Evolutionary conservation across 2,329 filamentous ascomycete species (phyloP).

Genomic region (Tolypocladium ovalisporum): DNA sequence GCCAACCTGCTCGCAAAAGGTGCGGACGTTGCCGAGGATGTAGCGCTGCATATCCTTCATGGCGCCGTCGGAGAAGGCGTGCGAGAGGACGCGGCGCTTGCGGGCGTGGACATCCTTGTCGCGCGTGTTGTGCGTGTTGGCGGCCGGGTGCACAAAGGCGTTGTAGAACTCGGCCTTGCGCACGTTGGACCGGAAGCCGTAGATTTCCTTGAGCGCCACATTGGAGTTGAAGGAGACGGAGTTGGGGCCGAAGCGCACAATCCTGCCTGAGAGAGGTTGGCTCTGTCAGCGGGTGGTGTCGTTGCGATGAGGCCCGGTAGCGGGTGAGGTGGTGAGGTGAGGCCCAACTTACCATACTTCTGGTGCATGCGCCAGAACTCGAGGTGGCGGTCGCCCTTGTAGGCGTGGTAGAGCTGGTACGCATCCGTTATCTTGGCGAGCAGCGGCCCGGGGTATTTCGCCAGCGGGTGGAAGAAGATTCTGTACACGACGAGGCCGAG

Average conservation of each 20-base stretch:
- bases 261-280: conserved; percentile 37
- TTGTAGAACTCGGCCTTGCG: conserved; percentile 64
- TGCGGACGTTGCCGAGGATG: conserved; percentile 54
- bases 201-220: conserved; percentile 55
- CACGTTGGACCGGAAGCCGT: conserved; percentile 52
- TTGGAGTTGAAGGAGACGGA: conserved; percentile 67
- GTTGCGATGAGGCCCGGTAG: too few species aligned
- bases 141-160: conserved; percentile 58
- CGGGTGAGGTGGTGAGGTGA: background rate
- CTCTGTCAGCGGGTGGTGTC: background rate
- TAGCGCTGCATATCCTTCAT: conserved; percentile 59
- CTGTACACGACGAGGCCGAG: conserved; percentile 39
- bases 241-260: conserved; percentile 72
- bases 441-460: conserved; percentile 54
- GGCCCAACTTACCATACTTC: conserved; percentile 46
- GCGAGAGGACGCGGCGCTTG: conserved; percentile 60
- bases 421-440: conserved; percentile 53
- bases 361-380: conserved; percentile 61
- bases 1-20: conserved; percentile 51
- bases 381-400: conserved; percentile 63
- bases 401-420: conserved; percentile 62
- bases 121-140: conserved; percentile 63
- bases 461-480: conserved; percentile 52
- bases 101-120: conserved; percentile 59
- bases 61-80: conserved; percentile 57